Conservation (phyloP, 2,329 filamentous ascomycete genomes). For the Penicillium sp. region DNA sequence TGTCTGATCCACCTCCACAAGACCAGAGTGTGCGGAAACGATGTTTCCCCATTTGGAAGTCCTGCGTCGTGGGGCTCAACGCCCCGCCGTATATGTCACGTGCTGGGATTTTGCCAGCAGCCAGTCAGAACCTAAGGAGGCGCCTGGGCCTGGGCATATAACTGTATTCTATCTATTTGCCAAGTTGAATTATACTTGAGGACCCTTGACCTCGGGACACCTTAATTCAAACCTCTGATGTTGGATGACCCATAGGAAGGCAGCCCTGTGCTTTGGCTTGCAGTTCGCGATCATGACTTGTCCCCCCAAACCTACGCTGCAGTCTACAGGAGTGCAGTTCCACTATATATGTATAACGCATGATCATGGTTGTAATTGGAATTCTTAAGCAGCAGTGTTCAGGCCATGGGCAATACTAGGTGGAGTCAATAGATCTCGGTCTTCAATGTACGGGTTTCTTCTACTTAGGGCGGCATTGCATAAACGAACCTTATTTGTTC, state of each 20-base stretch:
- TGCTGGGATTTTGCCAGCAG: neutral
- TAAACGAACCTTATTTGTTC: neutral
- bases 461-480: neutral
- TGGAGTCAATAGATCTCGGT: neutral
- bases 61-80: slow-evolving; percentile 11
- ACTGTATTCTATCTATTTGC: too few species aligned
- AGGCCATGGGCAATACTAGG: neutral
- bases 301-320: neutral
- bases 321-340: neutral
- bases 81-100: slow-evolving; percentile 22
- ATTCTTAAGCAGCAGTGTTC: neutral
- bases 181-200: too few species aligned
- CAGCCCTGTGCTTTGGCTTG: neutral
- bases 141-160: too few species aligned
- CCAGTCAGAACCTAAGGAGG: too few species aligned
- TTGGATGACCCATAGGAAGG: neutral
- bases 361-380: neutral
- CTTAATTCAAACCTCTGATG: too few species aligned
- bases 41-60: slow-evolving; percentile 23
- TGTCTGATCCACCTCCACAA: slow-evolving; percentile 16
- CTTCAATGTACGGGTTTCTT: neutral
- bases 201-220: too few species aligned
- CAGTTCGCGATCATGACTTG: neutral
- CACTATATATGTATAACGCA: neutral
- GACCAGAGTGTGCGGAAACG: slow-evolving; percentile 24